Evolutionary conservation across 768 basidiomycete genomes (phyloP).

Genomic region (Coprinopsis sp.): DNA sequence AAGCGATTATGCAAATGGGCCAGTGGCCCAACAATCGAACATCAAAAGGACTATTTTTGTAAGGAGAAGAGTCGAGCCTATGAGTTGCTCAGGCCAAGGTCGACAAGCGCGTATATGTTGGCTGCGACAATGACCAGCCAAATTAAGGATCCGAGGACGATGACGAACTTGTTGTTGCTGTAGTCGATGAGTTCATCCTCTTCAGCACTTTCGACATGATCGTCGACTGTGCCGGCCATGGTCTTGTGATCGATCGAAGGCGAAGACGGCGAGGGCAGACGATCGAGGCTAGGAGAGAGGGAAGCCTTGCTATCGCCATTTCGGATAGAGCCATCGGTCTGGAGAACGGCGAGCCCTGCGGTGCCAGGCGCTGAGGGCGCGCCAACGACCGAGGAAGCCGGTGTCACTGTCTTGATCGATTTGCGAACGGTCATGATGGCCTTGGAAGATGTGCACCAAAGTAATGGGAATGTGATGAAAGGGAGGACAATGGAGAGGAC

Average conservation of each 20-base stretch:
- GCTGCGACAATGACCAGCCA: conserved; percentile 66
- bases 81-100: no score
- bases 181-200: conserved; percentile 50
- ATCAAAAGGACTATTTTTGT: no score
- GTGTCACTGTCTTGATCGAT: conserved; percentile 14
- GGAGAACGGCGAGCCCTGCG: conserved; percentile 13
- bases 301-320: neutral
- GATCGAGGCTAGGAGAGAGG: neutral
- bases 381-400: neutral
- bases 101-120: conserved; percentile 72
- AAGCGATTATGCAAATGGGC: no score
- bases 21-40: no score
- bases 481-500: conserved; percentile 79
- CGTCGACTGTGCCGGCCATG: conserved; percentile 5
- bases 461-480: conserved; percentile 77
- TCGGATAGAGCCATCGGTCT: neutral
- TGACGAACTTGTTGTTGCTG: conserved; percentile 53
- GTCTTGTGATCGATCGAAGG: conserved; percentile 1
- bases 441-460: conserved; percentile 70
- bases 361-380: neutral
- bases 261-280: neutral
- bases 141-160: conserved; percentile 47
- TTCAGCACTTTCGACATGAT: conserved; percentile 20
- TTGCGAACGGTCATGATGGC: conserved; percentile 67
- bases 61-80: no score